A percentile compares a stretch with the other conserved stretches of the same genome.
Conservation (phyloP, 257 asterid species). For the Haberlea rhodopensis region DNA sequence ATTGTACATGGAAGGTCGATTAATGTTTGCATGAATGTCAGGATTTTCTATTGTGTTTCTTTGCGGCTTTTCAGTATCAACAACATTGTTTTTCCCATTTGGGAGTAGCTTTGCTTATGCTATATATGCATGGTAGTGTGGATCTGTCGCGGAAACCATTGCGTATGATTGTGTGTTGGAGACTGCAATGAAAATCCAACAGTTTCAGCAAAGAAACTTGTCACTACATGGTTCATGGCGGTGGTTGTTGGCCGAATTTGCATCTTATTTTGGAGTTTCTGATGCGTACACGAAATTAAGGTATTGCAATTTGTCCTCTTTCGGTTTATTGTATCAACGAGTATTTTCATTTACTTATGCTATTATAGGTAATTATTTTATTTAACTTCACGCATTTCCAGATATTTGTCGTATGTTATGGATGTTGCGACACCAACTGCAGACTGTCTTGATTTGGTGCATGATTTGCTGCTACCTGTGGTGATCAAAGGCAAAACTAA, state of each 20-base stretch:
- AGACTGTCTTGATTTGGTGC: constrained; percentile 75
- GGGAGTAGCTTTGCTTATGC: constrained; percentile 19
- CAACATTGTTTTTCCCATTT: neutral
- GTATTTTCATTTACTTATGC: constrained; percentile 4
- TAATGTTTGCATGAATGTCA: neutral
- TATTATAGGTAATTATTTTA: neutral
- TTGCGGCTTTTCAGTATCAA: neutral
- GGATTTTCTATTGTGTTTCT: neutral
- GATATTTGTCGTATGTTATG: constrained; percentile 91
- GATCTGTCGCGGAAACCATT: constrained; percentile 83
- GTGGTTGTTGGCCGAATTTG: constrained; percentile 85
- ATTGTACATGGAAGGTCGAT: neutral
- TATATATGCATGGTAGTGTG: constrained; percentile 42
- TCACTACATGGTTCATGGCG: constrained; percentile 74
- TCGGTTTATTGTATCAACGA: constrained; percentile 2
- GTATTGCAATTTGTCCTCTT: constrained; percentile 35
- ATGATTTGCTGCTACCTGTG: constrained; percentile 79
- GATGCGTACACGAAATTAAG: constrained; percentile 83
- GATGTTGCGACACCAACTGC: constrained; percentile 98
- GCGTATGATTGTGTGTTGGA: constrained; percentile 89
- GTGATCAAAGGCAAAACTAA: constrained; percentile 59
- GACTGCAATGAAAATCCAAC: constrained; percentile 84
- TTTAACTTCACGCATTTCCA: constrained; percentile 25
- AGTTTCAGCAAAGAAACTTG: constrained; percentile 78
- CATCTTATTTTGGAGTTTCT: constrained; percentile 84